A percentile compares a stretch with the other conserved stretches of the same genome.
These are phyloP conservation scores for Fusarium agapanthi DNA, from an alignment of 2,329 filamentous ascomycete species.

Conservation along the genomic window DNA sequence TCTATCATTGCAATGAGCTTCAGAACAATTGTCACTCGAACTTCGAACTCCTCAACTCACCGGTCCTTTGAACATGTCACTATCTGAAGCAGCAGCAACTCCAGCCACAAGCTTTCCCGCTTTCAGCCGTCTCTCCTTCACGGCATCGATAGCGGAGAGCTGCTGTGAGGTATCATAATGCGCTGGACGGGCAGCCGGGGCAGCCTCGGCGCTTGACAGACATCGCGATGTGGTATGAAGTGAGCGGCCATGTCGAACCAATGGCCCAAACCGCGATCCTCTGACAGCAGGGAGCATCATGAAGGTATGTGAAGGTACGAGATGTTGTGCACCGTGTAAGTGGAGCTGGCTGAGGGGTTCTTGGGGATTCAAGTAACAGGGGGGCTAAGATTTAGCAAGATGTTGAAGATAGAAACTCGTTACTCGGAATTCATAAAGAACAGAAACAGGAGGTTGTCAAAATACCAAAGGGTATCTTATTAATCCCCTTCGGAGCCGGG, in stretches of 20 bases:
- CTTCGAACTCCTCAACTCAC: conserved; percentile 53
- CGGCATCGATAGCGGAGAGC: conserved; percentile 43
- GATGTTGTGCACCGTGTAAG: conserved; percentile 10
- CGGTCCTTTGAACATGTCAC: conserved; percentile 83
- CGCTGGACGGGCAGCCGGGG: conserved; percentile 37
- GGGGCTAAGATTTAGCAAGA: background rate
- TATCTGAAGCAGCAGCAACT: conserved; percentile 78
- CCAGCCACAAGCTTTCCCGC: conserved; percentile 78
- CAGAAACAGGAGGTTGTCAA: background rate
- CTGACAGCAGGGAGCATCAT: conserved; percentile 36
- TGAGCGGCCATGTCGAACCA: conserved; percentile 11
- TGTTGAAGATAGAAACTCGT: background rate
- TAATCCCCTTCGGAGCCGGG: conserved; percentile 30
- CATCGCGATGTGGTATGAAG: conserved; percentile 32
- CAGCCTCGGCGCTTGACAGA: conserved; percentile 38
- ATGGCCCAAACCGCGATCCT: conserved; percentile 29
- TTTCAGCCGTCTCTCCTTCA: conserved; percentile 64
- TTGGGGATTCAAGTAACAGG: background rate
- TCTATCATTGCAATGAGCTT: conserved; percentile 36
- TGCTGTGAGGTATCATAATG: conserved; percentile 35
- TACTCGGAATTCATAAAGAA: background rate
- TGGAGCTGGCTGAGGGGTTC: background rate
- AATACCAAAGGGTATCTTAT: conserved; percentile 15
- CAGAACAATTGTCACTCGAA: background rate
- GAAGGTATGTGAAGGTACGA: background rate